Evolutionary conservation across 495 filamentous ascomycete genomes (phyloP).

Genomic region (Aspergillus incahuasiensis): DNA sequence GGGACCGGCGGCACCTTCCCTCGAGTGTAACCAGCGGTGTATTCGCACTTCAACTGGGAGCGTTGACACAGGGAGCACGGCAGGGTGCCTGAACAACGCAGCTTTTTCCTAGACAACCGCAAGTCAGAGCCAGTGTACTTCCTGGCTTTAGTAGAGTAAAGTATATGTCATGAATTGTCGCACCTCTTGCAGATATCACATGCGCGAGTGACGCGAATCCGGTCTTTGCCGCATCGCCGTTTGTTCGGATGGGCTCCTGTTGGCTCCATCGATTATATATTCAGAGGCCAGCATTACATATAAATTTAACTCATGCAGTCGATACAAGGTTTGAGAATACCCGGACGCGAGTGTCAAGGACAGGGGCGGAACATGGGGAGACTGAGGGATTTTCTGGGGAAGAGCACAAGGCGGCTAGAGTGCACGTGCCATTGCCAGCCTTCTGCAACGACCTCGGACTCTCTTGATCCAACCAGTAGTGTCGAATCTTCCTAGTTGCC

Average conservation of each 20-base stretch:
- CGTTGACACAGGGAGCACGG: conserved; percentile 24
- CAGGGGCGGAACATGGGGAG: background rate
- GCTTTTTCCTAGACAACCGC: conserved; percentile 21
- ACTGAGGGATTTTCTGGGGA: background rate
- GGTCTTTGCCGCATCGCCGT: conserved; percentile 20
- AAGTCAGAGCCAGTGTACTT: background rate
- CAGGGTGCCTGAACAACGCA: conserved; percentile 29
- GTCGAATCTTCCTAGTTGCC: too few species aligned
- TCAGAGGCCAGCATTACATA: background rate
- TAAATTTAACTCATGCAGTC: background rate
- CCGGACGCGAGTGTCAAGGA: background rate
- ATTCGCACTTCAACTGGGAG: conserved; percentile 16
- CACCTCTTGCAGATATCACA: conserved; percentile 34
- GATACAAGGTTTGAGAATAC: background rate
- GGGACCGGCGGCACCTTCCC: conserved; percentile 21
- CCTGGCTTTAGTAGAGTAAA: background rate
- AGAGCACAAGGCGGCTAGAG: background rate
- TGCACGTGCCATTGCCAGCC: background rate
- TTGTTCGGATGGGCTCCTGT: conserved; percentile 11
- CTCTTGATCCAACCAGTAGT: too few species aligned
- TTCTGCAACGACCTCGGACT: too few species aligned
- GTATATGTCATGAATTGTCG: background rate
- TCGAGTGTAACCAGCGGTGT: conserved; percentile 23
- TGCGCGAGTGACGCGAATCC: conserved; percentile 30
- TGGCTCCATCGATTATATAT: conserved; percentile 9